These are phyloP conservation scores for Scytalidium lignicola DNA, from an alignment of 2,329 filamentous ascomycete genomes.

Conservation along the genomic window DNA sequence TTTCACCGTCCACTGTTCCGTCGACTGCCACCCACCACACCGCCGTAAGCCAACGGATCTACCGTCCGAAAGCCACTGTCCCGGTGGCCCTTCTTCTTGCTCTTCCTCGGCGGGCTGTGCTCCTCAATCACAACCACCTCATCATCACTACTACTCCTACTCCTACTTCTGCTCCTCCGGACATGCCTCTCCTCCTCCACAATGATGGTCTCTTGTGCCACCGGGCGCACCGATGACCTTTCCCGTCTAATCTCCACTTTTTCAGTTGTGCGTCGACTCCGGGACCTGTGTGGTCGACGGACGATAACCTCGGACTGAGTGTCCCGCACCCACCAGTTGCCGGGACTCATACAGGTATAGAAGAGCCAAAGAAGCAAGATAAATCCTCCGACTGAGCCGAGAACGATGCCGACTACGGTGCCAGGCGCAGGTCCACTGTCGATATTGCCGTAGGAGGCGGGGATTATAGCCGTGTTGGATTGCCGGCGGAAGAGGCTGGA, in stretches of 20 bases:
- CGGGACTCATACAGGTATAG: constrained; percentile 28
- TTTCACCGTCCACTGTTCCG: not conserved
- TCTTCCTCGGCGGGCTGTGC: constrained; percentile 24
- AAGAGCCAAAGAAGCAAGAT: constrained; percentile 47
- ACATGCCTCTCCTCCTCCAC: constrained; percentile 25
- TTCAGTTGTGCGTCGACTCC: constrained; percentile 6
- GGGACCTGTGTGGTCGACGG: not conserved
- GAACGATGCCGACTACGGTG: constrained; percentile 54
- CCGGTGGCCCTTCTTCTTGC: constrained; percentile 14
- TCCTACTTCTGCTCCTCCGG: constrained; percentile 15
- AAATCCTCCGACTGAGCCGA: constrained; percentile 48
- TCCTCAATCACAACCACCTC: constrained; percentile 31
- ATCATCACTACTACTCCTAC: constrained; percentile 13
- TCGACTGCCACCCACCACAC: constrained; percentile 16
- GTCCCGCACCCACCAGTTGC: not conserved
- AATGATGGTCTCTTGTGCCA: constrained; percentile 21
- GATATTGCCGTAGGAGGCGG: constrained; percentile 53
- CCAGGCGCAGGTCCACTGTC: constrained; percentile 48
- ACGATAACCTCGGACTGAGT: not conserved
- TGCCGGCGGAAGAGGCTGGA: constrained; percentile 3
- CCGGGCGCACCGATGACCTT: constrained; percentile 3
- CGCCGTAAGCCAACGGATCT: constrained; percentile 25
- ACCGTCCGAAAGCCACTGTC: constrained; percentile 27
- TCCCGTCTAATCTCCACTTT: constrained; percentile 23
- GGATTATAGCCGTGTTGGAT: constrained; percentile 42